Evolutionary conservation across 345 rosid species (phyloP), one percentile per base, ranked within the genome.

Genomic region (Rhodamnia rubescens): DNA sequence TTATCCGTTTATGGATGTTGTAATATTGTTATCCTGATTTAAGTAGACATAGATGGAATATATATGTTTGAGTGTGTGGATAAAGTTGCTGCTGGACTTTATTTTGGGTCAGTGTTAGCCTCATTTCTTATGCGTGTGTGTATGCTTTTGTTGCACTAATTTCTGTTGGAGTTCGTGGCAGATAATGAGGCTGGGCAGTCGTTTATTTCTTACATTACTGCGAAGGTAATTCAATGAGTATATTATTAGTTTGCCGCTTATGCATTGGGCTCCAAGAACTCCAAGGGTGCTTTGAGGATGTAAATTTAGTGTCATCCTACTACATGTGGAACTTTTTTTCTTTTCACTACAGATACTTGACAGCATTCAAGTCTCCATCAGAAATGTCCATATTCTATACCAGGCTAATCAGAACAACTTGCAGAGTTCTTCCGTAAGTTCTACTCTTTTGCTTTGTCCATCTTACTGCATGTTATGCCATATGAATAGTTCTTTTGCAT

Each of bases 321-420:
- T 81, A 40, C 51, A 27, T 16, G 52, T 83, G 16, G 78, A 16
- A 6, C 54, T 85, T 50, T 12, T 40, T 24, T 75, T 87, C 74
- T 56, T 12, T 86, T 86, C 56, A 85, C 61, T 50, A 84, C 18
- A 96, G 99, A 90, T 94, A 90, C 94, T 96, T 86, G 98, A 95
- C 90, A 92, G 93, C 89, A 95, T 96, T 87, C 95, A 95, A 88
- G 89, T 96, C 69, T 96, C 97, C 82, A 92, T 94, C 86, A 93
- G 88, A 91, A 94, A 93, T 89, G 94, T 96, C 78, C 96, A 95
- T 91, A 82, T 95, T 52, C 88, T 90, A 58, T 96, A 95, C 91
- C 83, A 57, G 22, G 85, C 84, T 80, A 52, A 53, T 57, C 74
- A 53, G 24, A 87, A 87, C 82, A 93, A 91, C 85, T 85, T 85